A percentile compares a stretch with the other conserved stretches of the same genome.
Conservation (phyloP, 371 early-diverging fungal genomes). For the Blakeslea trispora region DNA sequence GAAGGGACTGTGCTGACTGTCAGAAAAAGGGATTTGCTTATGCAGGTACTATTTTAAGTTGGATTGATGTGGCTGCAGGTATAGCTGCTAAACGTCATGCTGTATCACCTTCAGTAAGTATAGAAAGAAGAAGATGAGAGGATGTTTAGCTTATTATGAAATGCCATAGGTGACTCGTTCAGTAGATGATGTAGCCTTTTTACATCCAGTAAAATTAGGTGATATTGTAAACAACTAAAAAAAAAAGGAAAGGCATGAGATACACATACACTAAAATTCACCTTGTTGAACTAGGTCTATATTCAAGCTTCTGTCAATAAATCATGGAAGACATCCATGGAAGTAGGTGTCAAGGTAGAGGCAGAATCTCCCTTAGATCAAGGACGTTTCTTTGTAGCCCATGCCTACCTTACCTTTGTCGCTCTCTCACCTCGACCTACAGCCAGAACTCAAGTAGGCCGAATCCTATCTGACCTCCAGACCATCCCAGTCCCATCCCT, state of each 20-base stretch:
- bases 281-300: too few relatives aligned
- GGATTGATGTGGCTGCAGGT: conserved; percentile 79
- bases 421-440: conserved; percentile 51
- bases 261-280: too few relatives aligned
- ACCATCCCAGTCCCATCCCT: conserved; percentile 52
- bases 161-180: conserved; percentile 71
- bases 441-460: conserved; percentile 38
- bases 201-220: conserved; percentile 66
- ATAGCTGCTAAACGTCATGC: conserved; percentile 71
- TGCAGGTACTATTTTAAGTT: conserved; percentile 66
- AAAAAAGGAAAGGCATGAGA: too few relatives aligned
- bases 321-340: conserved; percentile 79
- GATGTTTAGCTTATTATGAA: not conserved
- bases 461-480: conserved; percentile 34
- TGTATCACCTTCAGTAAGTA: conserved; percentile 52
- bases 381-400: conserved; percentile 63
- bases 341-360: conserved; percentile 69
- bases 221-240: conserved; percentile 67
- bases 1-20: not conserved
- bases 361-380: conserved; percentile 67
- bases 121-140: not conserved
- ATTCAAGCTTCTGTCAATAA: conserved; percentile 71
- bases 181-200: conserved; percentile 71
- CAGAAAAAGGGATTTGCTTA: conserved; percentile 49
- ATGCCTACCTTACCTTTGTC: conserved; percentile 79